Conservation (phyloP, 805 yeast genomes). For the Wickerhamiella occidentalis region DNA sequence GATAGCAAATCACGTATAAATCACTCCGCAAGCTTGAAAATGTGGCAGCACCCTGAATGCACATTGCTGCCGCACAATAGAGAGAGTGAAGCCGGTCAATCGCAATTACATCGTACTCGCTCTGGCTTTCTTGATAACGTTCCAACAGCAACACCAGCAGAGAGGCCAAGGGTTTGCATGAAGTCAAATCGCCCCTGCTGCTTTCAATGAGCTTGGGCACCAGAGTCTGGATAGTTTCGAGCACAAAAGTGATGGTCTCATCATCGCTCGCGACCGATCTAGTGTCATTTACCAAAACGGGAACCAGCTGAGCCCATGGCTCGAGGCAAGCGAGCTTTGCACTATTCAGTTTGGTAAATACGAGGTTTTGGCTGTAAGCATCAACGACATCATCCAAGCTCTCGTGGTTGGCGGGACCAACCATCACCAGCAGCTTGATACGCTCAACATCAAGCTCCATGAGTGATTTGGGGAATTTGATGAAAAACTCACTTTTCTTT, state of each 20-base stretch:
- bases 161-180: slow-evolving; percentile 67
- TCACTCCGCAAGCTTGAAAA: slow-evolving; percentile 63
- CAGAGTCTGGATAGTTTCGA: slow-evolving; percentile 63
- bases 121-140: slow-evolving; percentile 35
- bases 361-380: background rate
- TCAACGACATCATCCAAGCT: background rate
- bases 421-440: slow-evolving; percentile 3
- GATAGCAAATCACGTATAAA: slow-evolving; percentile 60
- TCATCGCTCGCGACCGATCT: slow-evolving; percentile 25
- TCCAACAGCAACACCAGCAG: slow-evolving; percentile 61
- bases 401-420: background rate
- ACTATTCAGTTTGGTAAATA: background rate
- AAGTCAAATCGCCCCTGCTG: slow-evolving; percentile 49
- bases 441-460: background rate
- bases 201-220: slow-evolving; percentile 69
- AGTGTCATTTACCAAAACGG: slow-evolving; percentile 50
- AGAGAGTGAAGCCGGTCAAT: slow-evolving; percentile 48
- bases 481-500: background rate
- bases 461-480: background rate
- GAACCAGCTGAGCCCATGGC: slow-evolving; percentile 74
- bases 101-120: slow-evolving; percentile 23
- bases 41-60: slow-evolving; percentile 58
- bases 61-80: slow-evolving; percentile 61
- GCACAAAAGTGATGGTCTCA: slow-evolving; percentile 44
- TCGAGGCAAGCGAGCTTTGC: slow-evolving; percentile 53